phyloP scores from a whole-genome alignment of 2,329 filamentous ascomycete genomes.

The Alternaria longipes region DNA sequence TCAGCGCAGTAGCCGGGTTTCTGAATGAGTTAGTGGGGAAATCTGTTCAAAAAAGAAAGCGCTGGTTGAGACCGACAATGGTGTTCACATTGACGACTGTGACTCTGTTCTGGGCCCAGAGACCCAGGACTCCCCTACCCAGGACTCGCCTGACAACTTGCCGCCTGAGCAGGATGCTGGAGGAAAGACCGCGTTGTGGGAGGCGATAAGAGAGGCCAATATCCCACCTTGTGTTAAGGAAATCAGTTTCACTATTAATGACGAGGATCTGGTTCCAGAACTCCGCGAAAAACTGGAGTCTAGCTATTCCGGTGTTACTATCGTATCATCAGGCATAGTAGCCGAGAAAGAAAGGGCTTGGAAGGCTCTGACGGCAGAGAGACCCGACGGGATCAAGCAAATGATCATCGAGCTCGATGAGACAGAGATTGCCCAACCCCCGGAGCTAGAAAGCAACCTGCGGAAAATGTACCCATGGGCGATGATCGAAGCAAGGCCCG shows the following conservation, averaged over 20 bases:
- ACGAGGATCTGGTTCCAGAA: conserved; percentile 7
- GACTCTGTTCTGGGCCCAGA: background rate
- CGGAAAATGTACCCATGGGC: conserved; percentile 19
- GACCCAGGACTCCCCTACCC: background rate
- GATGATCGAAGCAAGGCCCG: background rate
- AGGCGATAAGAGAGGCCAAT: background rate
- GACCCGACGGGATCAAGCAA: conserved; percentile 13
- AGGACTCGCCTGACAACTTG: background rate
- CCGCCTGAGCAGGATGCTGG: background rate
- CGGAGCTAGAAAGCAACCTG: conserved; percentile 4
- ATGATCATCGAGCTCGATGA: conserved; percentile 19
- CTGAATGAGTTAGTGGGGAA: background rate
- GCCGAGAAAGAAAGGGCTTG: background rate
- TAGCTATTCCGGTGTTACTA: conserved; percentile 9
- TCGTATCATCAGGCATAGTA: background rate
- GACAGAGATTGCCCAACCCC: conserved; percentile 1
- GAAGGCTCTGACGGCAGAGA: background rate
- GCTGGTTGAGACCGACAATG: background rate
- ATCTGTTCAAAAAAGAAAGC: background rate
- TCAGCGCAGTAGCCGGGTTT: background rate
- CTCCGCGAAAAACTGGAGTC: conserved; percentile 5
- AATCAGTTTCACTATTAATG: conserved; percentile 8
- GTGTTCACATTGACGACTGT: background rate
- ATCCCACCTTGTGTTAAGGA: conserved; percentile 12
- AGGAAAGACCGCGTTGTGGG: background rate